Conservation (phyloP, 1,284 basidiomycete species). For the Boletellus deceptivus region DNA sequence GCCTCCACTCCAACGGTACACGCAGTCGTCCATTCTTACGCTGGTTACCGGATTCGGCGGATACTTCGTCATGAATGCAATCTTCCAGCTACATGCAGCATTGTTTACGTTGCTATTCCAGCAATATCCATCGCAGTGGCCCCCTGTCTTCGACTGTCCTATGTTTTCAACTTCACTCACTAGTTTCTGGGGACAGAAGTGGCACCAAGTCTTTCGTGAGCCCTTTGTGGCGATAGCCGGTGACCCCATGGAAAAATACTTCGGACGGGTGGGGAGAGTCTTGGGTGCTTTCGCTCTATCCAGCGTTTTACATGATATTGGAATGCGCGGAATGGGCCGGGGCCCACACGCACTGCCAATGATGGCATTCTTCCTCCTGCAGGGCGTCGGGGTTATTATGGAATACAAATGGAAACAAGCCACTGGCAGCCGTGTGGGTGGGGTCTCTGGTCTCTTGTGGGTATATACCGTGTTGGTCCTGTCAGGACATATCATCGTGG, state of each 20-base stretch:
- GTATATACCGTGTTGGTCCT: slow-evolving; percentile 41
- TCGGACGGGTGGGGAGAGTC: slow-evolving; percentile 47
- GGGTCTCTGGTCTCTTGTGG: slow-evolving; percentile 52
- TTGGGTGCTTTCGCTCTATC: slow-evolving; percentile 59
- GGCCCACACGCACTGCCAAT: slow-evolving; percentile 47
- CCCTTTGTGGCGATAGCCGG: slow-evolving; percentile 37
- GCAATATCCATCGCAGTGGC: slow-evolving; percentile 40
- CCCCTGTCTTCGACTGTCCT: slow-evolving; percentile 41
- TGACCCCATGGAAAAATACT: slow-evolving; percentile 29
- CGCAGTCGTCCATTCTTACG: slow-evolving; percentile 42
- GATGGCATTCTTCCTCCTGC: slow-evolving; percentile 55
- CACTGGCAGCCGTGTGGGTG: slow-evolving; percentile 45
- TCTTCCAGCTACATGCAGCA: slow-evolving; percentile 44
- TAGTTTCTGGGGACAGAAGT: slow-evolving; percentile 45
- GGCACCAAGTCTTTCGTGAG: slow-evolving; percentile 45
- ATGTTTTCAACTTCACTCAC: slow-evolving; percentile 40
- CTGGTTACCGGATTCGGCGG: slow-evolving; percentile 40
- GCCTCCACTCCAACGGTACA: slow-evolving; percentile 41
- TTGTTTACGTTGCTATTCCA: slow-evolving; percentile 40
- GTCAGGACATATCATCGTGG: slow-evolving; percentile 48
- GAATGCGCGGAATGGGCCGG: slow-evolving; percentile 56
- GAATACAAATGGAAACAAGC: slow-evolving; percentile 45
- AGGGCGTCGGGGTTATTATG: slow-evolving; percentile 48
- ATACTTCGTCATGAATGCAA: slow-evolving; percentile 42
- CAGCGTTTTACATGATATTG: slow-evolving; percentile 54